A percentile compares a stretch with the other conserved stretches of the same genome.
Conservation (phyloP, 2,329 filamentous ascomycete genomes). For the Colletotrichum gigasporum region DNA sequence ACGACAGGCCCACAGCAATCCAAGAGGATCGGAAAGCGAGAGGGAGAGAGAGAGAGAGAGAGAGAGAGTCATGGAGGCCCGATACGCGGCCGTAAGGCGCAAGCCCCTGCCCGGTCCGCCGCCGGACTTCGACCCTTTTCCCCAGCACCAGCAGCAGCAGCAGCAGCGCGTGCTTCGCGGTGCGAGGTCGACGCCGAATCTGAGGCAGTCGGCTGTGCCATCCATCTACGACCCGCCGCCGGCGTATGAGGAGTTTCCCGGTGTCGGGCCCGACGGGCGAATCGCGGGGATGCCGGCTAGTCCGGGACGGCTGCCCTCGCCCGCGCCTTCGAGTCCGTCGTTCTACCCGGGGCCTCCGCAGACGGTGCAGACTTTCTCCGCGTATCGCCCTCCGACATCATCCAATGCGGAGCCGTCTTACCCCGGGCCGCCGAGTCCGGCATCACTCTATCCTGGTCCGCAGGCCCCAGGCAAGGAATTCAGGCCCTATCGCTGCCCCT, state of each 20-base stretch:
- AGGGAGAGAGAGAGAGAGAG: background rate
- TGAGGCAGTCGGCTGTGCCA: slow-evolving; percentile 8
- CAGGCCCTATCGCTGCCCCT: too few relatives aligned
- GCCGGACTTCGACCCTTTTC: slow-evolving; percentile 28
- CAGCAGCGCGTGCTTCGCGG: slow-evolving; percentile 10
- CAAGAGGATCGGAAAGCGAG: background rate
- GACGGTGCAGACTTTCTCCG: background rate
- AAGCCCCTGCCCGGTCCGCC: slow-evolving; percentile 29
- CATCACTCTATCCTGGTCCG: background rate
- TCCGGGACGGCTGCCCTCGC: background rate
- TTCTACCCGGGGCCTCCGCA: background rate
- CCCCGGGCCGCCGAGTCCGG: background rate
- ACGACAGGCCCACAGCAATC: background rate
- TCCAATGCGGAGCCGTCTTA: too few relatives aligned
- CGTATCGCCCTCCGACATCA: background rate
- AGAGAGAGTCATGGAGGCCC: slow-evolving; percentile 23
- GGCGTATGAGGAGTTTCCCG: slow-evolving; percentile 24
- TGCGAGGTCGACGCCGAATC: slow-evolving; percentile 24
- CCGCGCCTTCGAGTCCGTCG: background rate
- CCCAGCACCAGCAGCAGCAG: slow-evolving; percentile 3
- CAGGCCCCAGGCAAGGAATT: too few relatives aligned
- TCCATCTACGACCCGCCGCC: slow-evolving; percentile 17
- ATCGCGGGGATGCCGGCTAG: background rate
- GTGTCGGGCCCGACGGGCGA: slow-evolving; percentile 3
- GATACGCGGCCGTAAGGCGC: slow-evolving; percentile 10